These are phyloP conservation scores for Yamadazyma siamensis DNA, from an alignment of 1,139 yeast genomes.

Conservation along the genomic window DNA sequence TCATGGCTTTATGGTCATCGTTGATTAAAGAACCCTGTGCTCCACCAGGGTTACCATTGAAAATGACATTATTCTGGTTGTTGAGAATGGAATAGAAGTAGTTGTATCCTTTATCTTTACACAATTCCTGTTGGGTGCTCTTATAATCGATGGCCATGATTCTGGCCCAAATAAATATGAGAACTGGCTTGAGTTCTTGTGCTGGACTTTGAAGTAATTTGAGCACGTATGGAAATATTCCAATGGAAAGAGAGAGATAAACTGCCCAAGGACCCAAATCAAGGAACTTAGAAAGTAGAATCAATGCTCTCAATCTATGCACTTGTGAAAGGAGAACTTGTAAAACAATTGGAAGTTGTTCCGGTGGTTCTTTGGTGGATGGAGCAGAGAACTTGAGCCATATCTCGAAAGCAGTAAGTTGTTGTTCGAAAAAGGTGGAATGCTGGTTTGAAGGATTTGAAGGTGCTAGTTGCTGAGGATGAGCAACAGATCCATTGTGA, in stretches of 20 bases:
- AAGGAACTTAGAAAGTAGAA: slow-evolving; percentile 75
- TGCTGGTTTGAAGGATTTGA: slow-evolving; percentile 57
- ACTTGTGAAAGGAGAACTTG: slow-evolving; percentile 93
- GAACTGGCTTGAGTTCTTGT: slow-evolving; percentile 88
- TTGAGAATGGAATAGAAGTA: slow-evolving; percentile 77
- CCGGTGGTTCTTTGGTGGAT: slow-evolving; percentile 82
- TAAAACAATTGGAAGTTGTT: slow-evolving; percentile 88
- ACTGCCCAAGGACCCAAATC: slow-evolving; percentile 99
- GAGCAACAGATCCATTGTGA: background rate
- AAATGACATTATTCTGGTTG: slow-evolving; percentile 24
- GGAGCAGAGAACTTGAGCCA: slow-evolving; percentile 91
- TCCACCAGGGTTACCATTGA: slow-evolving; percentile 8
- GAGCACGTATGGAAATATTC: slow-evolving; percentile 92
- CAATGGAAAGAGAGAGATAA: slow-evolving; percentile 85
- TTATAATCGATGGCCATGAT: slow-evolving; percentile 93
- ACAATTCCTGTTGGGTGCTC: slow-evolving; percentile 86
- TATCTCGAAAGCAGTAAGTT: slow-evolving; percentile 90
- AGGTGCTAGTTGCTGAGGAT: background rate
- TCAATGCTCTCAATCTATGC: slow-evolving; percentile 85
- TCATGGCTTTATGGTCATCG: slow-evolving; percentile 92
- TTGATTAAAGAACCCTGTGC: slow-evolving; percentile 31
- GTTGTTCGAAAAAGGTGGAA: slow-evolving; percentile 93
- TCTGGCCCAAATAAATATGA: slow-evolving; percentile 96
- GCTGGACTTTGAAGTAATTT: slow-evolving; percentile 93
- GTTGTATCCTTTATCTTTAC: slow-evolving; percentile 87